Evolutionary conservation across 1,284 basidiomycete species (phyloP).

Genomic region (Clitocybe nebularis): DNA sequence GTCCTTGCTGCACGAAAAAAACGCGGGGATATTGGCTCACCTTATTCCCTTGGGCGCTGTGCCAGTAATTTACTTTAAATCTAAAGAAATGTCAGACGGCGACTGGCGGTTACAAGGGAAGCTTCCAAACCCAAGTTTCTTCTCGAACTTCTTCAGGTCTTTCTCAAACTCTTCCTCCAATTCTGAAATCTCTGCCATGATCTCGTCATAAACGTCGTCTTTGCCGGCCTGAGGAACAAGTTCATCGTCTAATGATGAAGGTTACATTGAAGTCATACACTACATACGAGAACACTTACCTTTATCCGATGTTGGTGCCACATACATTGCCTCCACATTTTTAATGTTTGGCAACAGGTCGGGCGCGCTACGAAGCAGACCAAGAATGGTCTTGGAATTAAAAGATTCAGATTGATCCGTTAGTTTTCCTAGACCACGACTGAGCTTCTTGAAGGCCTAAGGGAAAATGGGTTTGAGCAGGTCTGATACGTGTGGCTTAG

Average conservation of each 20-base stretch:
- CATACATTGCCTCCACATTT: slow-evolving; percentile 73
- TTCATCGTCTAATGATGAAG: slow-evolving; percentile 48
- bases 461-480: neutral
- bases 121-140: slow-evolving; percentile 48
- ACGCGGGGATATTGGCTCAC: slow-evolving; percentile 35
- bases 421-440: slow-evolving; percentile 61
- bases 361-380: slow-evolving; percentile 77
- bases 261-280: slow-evolving; percentile 6
- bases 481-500: slow-evolving; percentile 3
- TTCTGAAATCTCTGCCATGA: slow-evolving; percentile 64
- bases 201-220: slow-evolving; percentile 78
- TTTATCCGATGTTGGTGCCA: slow-evolving; percentile 49
- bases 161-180: slow-evolving; percentile 72
- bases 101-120: slow-evolving; percentile 9
- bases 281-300: slow-evolving; percentile 35
- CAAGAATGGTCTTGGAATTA: slow-evolving; percentile 70
- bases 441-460: slow-evolving; percentile 76
- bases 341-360: slow-evolving; percentile 70
- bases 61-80: slow-evolving; percentile 71
- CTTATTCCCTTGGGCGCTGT: slow-evolving; percentile 81
- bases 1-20: neutral
- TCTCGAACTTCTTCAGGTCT: slow-evolving; percentile 58
- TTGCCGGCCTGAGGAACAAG: slow-evolving; percentile 78
- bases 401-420: slow-evolving; percentile 68
- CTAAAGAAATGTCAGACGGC: slow-evolving; percentile 26